Evolutionary conservation across 306 rosid genomes (phyloP).

Genomic region (Chamaecrista fasciculata): DNA sequence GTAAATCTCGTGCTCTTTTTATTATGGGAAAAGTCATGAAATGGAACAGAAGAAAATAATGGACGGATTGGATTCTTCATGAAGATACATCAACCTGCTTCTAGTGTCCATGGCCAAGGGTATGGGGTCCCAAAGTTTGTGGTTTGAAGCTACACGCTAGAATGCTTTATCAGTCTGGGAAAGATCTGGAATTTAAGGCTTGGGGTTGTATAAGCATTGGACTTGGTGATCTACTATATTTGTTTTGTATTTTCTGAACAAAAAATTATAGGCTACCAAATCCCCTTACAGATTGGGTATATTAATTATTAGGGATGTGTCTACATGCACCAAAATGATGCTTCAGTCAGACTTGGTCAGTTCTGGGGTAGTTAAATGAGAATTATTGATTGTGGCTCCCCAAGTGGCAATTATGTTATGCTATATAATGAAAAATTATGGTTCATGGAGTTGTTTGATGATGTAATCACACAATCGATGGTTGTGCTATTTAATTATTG

Average conservation of each 20-base stretch:
- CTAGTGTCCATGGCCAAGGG: neutral
- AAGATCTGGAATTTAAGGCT: conserved; percentile 8
- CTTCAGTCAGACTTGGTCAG: neutral
- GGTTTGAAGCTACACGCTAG: neutral
- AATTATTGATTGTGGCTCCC: conserved; percentile 7
- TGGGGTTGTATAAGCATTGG: neutral
- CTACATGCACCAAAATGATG: conserved; percentile 6
- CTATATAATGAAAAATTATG: neutral
- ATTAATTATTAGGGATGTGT: neutral
- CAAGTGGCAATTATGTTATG: neutral
- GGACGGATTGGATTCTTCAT: neutral
- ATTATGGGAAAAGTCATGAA: neutral
- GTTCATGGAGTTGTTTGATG: neutral
- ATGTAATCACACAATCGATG: neutral
- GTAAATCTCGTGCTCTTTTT: neutral
- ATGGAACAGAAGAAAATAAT: neutral
- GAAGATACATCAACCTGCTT: neutral
- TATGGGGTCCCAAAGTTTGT: neutral
- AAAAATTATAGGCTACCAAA: neutral
- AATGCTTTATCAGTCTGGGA: neutral
- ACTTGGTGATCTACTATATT: conserved; percentile 4
- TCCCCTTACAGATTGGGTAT: conserved; percentile 17
- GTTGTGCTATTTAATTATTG: neutral
- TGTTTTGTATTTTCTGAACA: neutral
- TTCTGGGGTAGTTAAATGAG: neutral